A percentile compares a stretch with the other conserved stretches of the same genome.
These are phyloP conservation scores for Craterostigma plantagineum DNA, from an alignment of 257 asterid species.

Conservation along the genomic window DNA sequence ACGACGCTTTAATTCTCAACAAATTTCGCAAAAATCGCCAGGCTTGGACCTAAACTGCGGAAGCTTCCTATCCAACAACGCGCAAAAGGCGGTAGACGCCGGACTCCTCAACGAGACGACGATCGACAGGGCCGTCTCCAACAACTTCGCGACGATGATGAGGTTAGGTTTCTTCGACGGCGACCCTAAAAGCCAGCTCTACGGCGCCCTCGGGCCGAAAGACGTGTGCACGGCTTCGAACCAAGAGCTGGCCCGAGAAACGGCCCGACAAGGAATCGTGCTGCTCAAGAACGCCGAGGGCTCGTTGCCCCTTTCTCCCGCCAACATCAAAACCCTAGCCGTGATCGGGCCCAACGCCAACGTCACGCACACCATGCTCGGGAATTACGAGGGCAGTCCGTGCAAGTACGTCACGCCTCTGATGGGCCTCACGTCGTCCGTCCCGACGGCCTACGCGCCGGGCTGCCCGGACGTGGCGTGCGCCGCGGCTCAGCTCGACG, in stretches of 20 bases:
- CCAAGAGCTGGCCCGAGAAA: slow-evolving; percentile 74
- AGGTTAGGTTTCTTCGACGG: slow-evolving; percentile 92
- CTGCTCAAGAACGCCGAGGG: slow-evolving; percentile 49
- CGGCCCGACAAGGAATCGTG: slow-evolving; percentile 73
- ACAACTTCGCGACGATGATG: slow-evolving; percentile 66
- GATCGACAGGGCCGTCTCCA: slow-evolving; percentile 34
- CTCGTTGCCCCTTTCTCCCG: slow-evolving; percentile 45
- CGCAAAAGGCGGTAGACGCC: slow-evolving; percentile 40
- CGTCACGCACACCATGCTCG: slow-evolving; percentile 51
- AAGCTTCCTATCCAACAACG: slow-evolving; percentile 17
- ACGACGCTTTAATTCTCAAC: not conserved
- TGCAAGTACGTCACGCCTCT: slow-evolving; percentile 55
- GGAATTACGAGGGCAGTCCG: slow-evolving; percentile 60
- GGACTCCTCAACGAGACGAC: slow-evolving; percentile 49
- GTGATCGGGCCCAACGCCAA: slow-evolving; percentile 84
- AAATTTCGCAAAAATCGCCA: no score
- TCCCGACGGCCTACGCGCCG: slow-evolving; percentile 27
- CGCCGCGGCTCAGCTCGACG: slow-evolving; percentile 28
- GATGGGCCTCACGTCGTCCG: slow-evolving; percentile 40
- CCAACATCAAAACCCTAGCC: slow-evolving; percentile 46
- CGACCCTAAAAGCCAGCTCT: slow-evolving; percentile 37
- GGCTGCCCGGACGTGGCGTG: slow-evolving; percentile 54
- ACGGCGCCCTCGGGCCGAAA: slow-evolving; percentile 76
- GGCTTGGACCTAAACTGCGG: slow-evolving; percentile 90
- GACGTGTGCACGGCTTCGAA: slow-evolving; percentile 53